phyloP scores from a whole-genome alignment of 2,329 filamentous ascomycete genomes.

The Orbilia ellipsospora region DNA sequence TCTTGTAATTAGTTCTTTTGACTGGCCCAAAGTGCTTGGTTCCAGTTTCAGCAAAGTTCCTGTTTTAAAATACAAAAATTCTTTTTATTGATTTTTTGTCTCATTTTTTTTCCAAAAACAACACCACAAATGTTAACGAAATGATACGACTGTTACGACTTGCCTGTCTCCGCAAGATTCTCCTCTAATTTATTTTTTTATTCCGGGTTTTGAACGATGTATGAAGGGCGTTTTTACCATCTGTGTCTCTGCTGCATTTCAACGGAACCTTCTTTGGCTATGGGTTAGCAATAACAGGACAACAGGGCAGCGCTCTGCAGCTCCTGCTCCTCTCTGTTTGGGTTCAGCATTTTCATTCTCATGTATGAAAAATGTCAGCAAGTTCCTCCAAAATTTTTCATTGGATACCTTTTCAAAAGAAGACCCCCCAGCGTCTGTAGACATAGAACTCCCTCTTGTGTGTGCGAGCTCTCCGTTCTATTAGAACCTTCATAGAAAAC shows the following conservation, averaged over 20 bases:
- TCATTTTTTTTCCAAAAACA: constrained; percentile 29
- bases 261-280: too few relatives aligned
- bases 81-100: constrained; percentile 17
- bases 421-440: not conserved
- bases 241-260: not conserved
- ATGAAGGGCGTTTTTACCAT: constrained; percentile 20
- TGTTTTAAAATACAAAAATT: constrained; percentile 54
- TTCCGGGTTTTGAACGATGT: constrained; percentile 17
- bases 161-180: constrained; percentile 10
- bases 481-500: constrained; percentile 15
- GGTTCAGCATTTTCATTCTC: constrained; percentile 29
- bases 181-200: constrained; percentile 4
- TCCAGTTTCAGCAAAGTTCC: constrained; percentile 40
- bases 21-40: constrained; percentile 56
- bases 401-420: not conserved
- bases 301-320: constrained; percentile 3
- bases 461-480: constrained; percentile 17
- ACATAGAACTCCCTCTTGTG: not conserved
- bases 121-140: constrained; percentile 35
- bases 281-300: constrained; percentile 5
- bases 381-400: not conserved
- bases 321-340: constrained; percentile 10
- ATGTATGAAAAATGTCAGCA: constrained; percentile 23
- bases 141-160: constrained; percentile 44
- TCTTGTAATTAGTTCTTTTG: constrained; percentile 55